Evolutionary conservation across 495 filamentous ascomycete genomes (phyloP), one percentile per base, ranked within the genome.

Genomic region (Pyrenopolyporus hunteri): DNA sequence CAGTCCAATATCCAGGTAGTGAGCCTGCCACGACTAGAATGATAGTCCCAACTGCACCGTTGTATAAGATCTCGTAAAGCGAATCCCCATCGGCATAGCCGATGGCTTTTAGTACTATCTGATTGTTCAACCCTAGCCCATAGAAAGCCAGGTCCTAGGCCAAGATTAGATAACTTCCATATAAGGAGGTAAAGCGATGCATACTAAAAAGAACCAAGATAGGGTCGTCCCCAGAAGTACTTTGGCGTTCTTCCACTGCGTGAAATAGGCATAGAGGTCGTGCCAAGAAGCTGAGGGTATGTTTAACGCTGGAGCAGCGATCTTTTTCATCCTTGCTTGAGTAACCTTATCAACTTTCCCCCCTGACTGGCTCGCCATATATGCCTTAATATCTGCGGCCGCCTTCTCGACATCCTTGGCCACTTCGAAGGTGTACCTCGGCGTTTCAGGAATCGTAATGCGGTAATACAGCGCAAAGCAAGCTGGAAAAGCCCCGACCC

Each of bases 401-500:
- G 80, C 90, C 72, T 90, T 87, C 68, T 88, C 79, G 81, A 89
- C 80, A 66, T 95, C 89, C 26, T 80, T 83, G 32, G 81, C 79
- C 7, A 95, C 85, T 68, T 94, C 90, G 62, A 95, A 93, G 28
- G 91, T 96, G 88, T 61, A 91, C 85, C 75, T 83, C 45, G 77
- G 77, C 8, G 77, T 80, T 73, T 92, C 89, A 17, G 92, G 92
- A 62, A 97, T 96, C 20, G 92, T 95, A 3, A 97, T 80, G 39
- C 92, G 91, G 74, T 87, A 92, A 74, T 92, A 94, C 14, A 95
- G 78, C 8, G 90, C 90, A 47, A 90, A 80, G 50, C 79, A 84
- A 6, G 86, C 91, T 4, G 91, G 91, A 11, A 94, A 76, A 5
- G 86, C 87, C 49, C 90, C 91, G 32, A 93, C 84, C 8, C 89